Evolutionary conservation across 2,329 filamentous ascomycete genomes (phyloP), one percentile per base, ranked within the genome.

Genomic region (Cladophialophora bantiana): DNA sequence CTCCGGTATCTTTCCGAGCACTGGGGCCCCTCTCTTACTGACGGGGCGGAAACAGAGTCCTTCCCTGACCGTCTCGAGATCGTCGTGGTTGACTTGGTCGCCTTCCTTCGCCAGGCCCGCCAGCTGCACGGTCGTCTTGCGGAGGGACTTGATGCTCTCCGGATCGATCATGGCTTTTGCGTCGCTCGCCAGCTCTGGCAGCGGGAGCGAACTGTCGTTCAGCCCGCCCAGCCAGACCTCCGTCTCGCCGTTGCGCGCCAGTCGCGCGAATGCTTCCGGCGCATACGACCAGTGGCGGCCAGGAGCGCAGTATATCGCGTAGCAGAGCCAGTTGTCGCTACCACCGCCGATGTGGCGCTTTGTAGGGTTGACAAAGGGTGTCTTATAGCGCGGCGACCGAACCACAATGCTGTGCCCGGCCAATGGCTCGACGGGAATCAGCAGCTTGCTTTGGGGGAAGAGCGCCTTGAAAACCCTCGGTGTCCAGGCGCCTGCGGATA

Each of bases 151-250:
- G 59, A 77, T 74, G 9, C 84, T 80, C 12, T 79, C 74, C 0
- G 75, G 73, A 12, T 83, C 80, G n/a, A 85, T 79, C 18, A 76
- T 67, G 6, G 64, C 59, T 59, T 79, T 78, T 4, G 75, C 72
- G 35, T 78, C 73, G 65, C 77, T 65, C 0, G 88, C 83, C 2
- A 83, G 71, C 0, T 81, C 77, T 0, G 91, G 91, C 9, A 94
- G 78, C 0, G 86, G 83, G 4, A 90, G 83, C 0, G 74, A 75
- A 0, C 84, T 79, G 40, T 84, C 86, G 74, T 94, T 94, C 42
- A 94, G 75, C 0, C 91, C 91, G 0, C 89, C 89, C 38, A 94
- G 79, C 76, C 92, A 94, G 20, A 94, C 85, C 64, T 92, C 85
- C 0, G 71, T 57, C 48, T 69, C 53, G 1, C 70, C 70, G 50